Evolutionary conservation across 805 yeast species (phyloP), one percentile per base, ranked within the genome.

Genomic region (Wickerhamomyces kurtzmanii): DNA sequence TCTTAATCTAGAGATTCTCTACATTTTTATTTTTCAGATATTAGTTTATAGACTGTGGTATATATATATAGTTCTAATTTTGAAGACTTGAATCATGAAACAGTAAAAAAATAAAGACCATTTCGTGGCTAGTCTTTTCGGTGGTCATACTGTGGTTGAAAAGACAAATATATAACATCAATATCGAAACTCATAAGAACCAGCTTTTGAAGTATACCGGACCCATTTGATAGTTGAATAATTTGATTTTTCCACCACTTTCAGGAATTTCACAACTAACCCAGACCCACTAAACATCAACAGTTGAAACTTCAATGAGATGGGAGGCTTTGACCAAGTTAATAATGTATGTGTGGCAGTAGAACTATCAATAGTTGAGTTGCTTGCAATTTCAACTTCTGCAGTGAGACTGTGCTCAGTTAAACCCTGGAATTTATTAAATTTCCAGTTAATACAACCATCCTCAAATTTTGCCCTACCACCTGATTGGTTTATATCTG

Each of bases 151-250:
- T n/a, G n/a, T n/a, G n/a, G n/a, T n/a, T n/a, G n/a, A n/a, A n/a
- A n/a, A n/a, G n/a, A n/a, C n/a, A n/a, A n/a, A n/a, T n/a, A n/a
- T n/a, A n/a, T 16, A 11, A 9, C 8, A 12, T 53, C 49, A 79
- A 37, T 75, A 75, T 31, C 96, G 62, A 8, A 84, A 65, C 36
- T 87, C 96, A 42, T 83, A 86, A 6, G 80, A 69, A 1, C 94
- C 95, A 0, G 89, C 75, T 34, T 66, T 70, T 1, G 89, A 66
- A 11, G 69, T 49, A 49, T 89, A 89, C 41, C 82, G 72, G 19
- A 87, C 93, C 94, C 94, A 85, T 49, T 87, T 89, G 14, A 82
- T 73, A 0, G 94, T 75, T 16, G 67, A 59, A 54, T 84, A 83
- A 30, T 70, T 70, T 7, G 55, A 43, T 50, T 65, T 56, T 57